Percentiles rank a stretch among this genome's conserved stretches.
phyloP scores from a whole-genome alignment of 352 stramenopile species.

The Globisporangium paddicum region DNA sequence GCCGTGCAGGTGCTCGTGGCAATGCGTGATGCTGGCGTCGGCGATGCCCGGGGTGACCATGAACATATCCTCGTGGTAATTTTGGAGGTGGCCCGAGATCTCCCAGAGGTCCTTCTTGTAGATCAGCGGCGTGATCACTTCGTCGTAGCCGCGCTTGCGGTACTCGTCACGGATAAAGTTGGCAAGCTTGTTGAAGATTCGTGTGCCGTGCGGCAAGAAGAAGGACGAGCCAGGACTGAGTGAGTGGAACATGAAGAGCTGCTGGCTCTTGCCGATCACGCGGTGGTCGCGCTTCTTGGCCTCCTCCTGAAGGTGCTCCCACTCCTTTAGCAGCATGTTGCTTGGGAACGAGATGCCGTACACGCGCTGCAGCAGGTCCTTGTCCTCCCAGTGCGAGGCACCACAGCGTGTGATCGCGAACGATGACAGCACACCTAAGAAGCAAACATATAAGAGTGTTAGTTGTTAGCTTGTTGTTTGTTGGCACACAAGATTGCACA shows the following conservation, averaged over 20 bases:
- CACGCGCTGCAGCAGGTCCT: constrained; percentile 94
- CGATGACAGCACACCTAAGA: constrained; percentile 80
- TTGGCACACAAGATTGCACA: constrained; percentile 1
- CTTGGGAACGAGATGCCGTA: constrained; percentile 96
- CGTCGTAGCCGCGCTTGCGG: constrained; percentile 89
- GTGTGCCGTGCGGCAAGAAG: constrained; percentile 96
- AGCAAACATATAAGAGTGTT: background rate
- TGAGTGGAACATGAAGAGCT: constrained; percentile 95
- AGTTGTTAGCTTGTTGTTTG: no score
- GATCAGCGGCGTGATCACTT: constrained; percentile 97
- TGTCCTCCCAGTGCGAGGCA: constrained; percentile 90
- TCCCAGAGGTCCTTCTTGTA: constrained; percentile 98
- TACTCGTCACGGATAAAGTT: constrained; percentile 87
- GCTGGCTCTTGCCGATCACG: constrained; percentile 91
- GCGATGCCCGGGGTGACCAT: constrained; percentile 74
- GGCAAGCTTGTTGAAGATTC: constrained; percentile 97
- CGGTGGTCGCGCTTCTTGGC: constrained; percentile 96
- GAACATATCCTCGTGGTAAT: constrained; percentile 98
- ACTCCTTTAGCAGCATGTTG: constrained; percentile 84
- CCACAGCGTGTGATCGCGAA: constrained; percentile 95
- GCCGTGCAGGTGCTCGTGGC: constrained; percentile 24
- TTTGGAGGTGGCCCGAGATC: constrained; percentile 95
- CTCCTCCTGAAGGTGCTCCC: constrained; percentile 90
- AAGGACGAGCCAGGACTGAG: constrained; percentile 97
- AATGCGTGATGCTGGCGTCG: constrained; percentile 11